Conservation (phyloP, 2,329 filamentous ascomycete genomes). For the Gnomoniopsis sp. region DNA sequence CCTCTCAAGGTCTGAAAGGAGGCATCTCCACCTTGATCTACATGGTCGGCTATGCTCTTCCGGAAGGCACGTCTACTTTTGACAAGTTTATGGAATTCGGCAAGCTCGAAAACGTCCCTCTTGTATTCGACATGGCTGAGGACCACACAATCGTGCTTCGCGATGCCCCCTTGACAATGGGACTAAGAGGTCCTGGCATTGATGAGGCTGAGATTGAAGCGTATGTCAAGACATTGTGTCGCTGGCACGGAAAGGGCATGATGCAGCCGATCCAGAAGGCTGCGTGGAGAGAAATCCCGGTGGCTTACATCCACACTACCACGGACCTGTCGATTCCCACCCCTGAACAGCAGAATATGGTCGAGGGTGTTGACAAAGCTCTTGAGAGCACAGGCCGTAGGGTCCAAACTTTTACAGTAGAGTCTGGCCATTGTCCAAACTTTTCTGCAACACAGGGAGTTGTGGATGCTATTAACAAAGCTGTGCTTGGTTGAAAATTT, state of each 20-base stretch:
- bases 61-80: background rate
- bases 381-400: background rate
- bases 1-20: background rate
- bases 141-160: background rate
- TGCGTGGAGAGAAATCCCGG: constrained; percentile 1
- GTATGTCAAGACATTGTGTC: background rate
- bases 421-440: background rate
- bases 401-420: background rate
- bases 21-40: constrained; percentile 14
- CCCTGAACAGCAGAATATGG: background rate
- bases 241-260: background rate
- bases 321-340: background rate
- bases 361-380: background rate
- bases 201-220: background rate
- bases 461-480: background rate
- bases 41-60: constrained; percentile 6
- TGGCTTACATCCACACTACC: background rate
- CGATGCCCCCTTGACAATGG: background rate
- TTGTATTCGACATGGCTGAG: background rate
- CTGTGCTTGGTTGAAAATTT: background rate
- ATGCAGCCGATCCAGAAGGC: background rate
- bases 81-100: background rate
- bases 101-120: background rate
- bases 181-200: background rate
- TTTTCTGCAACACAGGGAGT: background rate